These are phyloP conservation scores for Leccinum angustisporum DNA, from an alignment of 1,284 basidiomycete genomes.

Conservation along the genomic window DNA sequence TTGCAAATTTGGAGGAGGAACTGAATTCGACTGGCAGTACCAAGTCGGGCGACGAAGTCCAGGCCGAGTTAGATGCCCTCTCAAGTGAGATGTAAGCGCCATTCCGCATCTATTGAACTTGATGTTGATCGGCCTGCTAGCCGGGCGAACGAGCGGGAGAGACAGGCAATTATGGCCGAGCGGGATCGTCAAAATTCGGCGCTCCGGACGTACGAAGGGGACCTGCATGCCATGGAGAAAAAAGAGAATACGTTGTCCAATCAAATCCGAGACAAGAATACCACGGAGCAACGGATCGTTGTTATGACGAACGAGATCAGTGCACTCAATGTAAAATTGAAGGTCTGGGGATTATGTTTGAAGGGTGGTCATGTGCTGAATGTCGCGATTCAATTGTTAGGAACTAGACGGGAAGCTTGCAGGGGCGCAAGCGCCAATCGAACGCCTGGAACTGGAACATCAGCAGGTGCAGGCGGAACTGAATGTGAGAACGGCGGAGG, in stretches of 20 bases:
- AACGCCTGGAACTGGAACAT: slow-evolving; percentile 62
- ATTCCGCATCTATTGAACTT: neutral
- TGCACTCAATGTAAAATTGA: slow-evolving; percentile 42
- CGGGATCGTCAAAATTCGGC: slow-evolving; percentile 64
- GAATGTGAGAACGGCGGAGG: slow-evolving; percentile 48
- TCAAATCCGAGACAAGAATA: slow-evolving; percentile 63
- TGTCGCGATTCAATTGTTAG: slow-evolving; percentile 43
- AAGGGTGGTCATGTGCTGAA: neutral
- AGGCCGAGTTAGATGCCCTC: slow-evolving; percentile 68
- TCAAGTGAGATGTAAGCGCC: slow-evolving; percentile 64
- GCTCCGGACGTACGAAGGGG: slow-evolving; percentile 56
- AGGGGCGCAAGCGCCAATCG: slow-evolving; percentile 67
- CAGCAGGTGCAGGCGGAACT: slow-evolving; percentile 54
- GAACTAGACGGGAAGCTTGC: slow-evolving; percentile 63
- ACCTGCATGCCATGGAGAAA: slow-evolving; percentile 62
- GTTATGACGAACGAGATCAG: slow-evolving; percentile 61
- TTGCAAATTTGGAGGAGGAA: slow-evolving; percentile 66
- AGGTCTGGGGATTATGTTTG: slow-evolving; percentile 35
- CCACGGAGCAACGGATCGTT: slow-evolving; percentile 60
- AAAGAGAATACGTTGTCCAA: slow-evolving; percentile 60
- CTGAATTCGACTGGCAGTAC: slow-evolving; percentile 71
- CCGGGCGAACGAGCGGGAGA: slow-evolving; percentile 70
- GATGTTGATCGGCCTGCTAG: slow-evolving; percentile 38
- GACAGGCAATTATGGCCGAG: slow-evolving; percentile 57
- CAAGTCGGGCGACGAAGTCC: slow-evolving; percentile 84